Conservation (phyloP, 2,329 filamentous ascomycete genomes). For the Colletotrichum trifolii region DNA sequence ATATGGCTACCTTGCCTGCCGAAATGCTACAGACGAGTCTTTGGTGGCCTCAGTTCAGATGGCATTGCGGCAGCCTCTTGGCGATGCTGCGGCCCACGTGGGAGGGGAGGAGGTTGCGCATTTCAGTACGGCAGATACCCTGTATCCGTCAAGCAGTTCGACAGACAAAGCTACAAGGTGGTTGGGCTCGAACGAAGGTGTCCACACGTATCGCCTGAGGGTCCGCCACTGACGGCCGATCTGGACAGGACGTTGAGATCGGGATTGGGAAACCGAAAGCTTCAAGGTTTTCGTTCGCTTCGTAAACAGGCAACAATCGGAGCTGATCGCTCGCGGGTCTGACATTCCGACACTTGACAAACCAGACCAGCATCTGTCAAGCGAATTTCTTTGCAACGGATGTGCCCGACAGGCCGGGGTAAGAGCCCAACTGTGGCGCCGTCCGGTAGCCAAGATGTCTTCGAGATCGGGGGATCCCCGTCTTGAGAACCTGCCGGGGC, state of each 20-base stretch:
- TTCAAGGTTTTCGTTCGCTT: constrained; percentile 11
- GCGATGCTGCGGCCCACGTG: constrained; percentile 20
- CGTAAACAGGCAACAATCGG: neutral
- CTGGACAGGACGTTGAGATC: constrained; percentile 23
- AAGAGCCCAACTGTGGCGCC: constrained; percentile 19
- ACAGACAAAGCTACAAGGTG: neutral
- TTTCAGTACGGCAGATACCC: neutral
- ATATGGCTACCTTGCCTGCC: constrained; percentile 1
- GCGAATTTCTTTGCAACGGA: neutral
- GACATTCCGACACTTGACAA: constrained; percentile 1
- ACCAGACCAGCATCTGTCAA: constrained; percentile 1
- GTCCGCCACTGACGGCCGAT: constrained; percentile 19
- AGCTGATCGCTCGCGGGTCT: constrained; percentile 8
- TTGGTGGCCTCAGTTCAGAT: constrained; percentile 30
- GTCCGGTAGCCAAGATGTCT: constrained; percentile 3
- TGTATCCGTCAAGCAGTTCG: neutral
- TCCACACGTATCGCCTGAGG: constrained; percentile 13
- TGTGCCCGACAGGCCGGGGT: constrained; percentile 13
- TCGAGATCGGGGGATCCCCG: constrained; percentile 24
- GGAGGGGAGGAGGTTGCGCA: neutral
- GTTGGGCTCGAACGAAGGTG: neutral
- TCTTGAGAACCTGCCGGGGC: constrained; percentile 24
- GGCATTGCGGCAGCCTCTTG: constrained; percentile 23
- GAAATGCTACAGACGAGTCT: neutral
- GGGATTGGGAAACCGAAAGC: constrained; percentile 15